Base-by-base conservation (phyloP, 208 protist genomes). In the Leptomonas pyrrhocoris region DNA sequence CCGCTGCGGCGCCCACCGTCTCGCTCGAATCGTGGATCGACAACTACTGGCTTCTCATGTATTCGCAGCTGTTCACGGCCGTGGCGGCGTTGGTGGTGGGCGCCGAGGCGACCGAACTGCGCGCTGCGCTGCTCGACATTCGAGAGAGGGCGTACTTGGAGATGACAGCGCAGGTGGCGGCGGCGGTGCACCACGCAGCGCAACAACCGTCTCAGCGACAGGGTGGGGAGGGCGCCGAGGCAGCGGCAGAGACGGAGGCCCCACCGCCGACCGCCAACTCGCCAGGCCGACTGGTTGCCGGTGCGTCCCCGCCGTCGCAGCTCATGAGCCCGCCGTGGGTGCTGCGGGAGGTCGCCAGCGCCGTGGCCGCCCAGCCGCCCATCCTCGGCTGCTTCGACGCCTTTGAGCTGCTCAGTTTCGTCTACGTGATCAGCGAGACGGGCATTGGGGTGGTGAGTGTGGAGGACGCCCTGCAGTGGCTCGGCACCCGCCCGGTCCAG, bases 11-110 rank as follows among this genome's bases (percentile, higher is more conserved):
- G 18, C 43, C 45, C 11, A 30, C 54, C 11, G 46, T n/a, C n/a
- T 48, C 59, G 2, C 51, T 81, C 13, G 69, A 62, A 51, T n/a
- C 40, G 59, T 86, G 81, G 78, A 62, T 86, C 0, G 84, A 90
- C 59, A 49, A 77, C 48, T 90, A 81, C 73, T 90, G 84, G 81
- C 62, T 90, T 48, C 64, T 83, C 13, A 66, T 85, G 60, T 86
- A 90, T 65, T 65, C 65, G 28, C 78, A 78, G 46, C 43, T 83
- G 45, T 90, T 79, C 54, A 42, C 73, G 0, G 74, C 69, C 7
- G 23, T 78, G 15, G 72, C 58, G 2, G 40, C 56, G n/a, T 50
- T 90, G 48, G 67, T 85, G n/a, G 82, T 80, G 61, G 71, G 72
- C 12, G 13, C 31, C 31, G 60, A 74, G 28, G 49, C 60, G 5